These are phyloP conservation scores for Geosiphon pyriformis DNA, from an alignment of 192 early-diverging fungal genomes.

Conservation along the genomic window DNA sequence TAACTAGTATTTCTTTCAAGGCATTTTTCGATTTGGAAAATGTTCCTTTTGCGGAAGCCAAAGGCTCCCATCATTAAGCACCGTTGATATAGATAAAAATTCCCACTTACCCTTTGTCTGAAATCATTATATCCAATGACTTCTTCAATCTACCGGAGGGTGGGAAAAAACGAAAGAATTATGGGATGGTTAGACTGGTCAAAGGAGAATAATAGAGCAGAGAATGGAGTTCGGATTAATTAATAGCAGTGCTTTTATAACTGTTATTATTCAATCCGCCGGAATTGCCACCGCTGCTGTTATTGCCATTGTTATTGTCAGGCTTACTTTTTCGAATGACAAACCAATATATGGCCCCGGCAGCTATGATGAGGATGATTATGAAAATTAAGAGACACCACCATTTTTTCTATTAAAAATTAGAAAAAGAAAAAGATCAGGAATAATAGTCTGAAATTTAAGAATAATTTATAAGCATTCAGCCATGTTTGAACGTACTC, in stretches of 20 bases:
- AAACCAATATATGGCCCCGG: not conserved
- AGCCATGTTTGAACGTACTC: not conserved
- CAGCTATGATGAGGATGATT: constrained; percentile 1
- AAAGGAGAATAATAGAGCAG: too few species aligned
- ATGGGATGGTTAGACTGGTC: too few species aligned
- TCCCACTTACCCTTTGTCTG: too few species aligned
- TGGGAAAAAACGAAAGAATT: too few species aligned
- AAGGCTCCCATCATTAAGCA: too few species aligned
- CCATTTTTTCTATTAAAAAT: constrained; percentile 26
- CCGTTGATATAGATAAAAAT: too few species aligned
- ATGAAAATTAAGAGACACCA: constrained; percentile 7
- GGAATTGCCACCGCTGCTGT: not conserved
- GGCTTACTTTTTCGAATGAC: not conserved
- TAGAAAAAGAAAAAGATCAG: not conserved
- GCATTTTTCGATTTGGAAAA: too few species aligned
- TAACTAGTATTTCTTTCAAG: too few species aligned
- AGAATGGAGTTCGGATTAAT: too few species aligned
- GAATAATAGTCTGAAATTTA: not conserved
- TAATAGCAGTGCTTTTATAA: not conserved
- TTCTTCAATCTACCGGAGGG: too few species aligned
- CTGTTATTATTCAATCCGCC: not conserved
- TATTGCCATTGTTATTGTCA: not conserved
- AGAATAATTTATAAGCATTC: not conserved
- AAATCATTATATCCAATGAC: too few species aligned
- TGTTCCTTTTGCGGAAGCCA: too few species aligned